These are phyloP conservation scores for Colletotrichum coccodes DNA, from an alignment of 2,329 filamentous ascomycete genomes.

Conservation along the genomic window DNA sequence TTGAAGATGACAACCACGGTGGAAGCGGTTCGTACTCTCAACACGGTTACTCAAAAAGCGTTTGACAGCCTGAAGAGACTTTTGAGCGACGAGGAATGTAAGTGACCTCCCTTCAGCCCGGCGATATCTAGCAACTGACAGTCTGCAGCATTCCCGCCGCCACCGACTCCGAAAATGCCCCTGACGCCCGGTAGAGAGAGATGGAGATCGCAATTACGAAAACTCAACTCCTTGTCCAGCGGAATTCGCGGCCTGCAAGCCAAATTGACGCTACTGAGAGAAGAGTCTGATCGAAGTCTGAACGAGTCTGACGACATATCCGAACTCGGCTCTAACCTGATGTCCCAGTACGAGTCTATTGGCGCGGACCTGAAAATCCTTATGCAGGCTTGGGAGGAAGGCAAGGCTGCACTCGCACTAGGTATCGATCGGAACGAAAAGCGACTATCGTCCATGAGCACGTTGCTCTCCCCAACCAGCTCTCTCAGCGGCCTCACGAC, in stretches of 20 bases:
- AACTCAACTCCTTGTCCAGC: conserved; percentile 87
- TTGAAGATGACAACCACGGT: conserved; percentile 81
- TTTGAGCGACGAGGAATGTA: conserved; percentile 83
- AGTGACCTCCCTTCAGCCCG: conserved; percentile 43
- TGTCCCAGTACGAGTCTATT: conserved; percentile 94
- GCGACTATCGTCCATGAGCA: conserved; percentile 71
- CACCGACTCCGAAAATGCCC: conserved; percentile 67
- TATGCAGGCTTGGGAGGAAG: conserved; percentile 87
- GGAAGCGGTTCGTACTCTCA: conserved; percentile 77
- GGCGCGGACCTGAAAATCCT: conserved; percentile 85
- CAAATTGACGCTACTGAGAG: conserved; percentile 90
- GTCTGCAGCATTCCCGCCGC: conserved; percentile 59
- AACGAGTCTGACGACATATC: conserved; percentile 78
- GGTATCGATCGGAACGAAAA: conserved; percentile 86
- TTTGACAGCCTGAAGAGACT: conserved; percentile 75
- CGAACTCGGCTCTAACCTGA: conserved; percentile 81
- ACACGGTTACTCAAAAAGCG: conserved; percentile 68
- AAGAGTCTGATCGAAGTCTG: conserved; percentile 85
- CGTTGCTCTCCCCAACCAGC: conserved; percentile 65
- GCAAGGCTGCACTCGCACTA: conserved; percentile 82
- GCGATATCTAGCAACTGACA: conserved; percentile 12
- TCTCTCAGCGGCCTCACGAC: conserved; percentile 76
- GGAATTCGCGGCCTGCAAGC: conserved; percentile 93
- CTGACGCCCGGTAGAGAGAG: conserved; percentile 82
- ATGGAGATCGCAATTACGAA: conserved; percentile 86